Evolutionary conservation across 139 green algal genomes (phyloP), one percentile per base, ranked within the genome.

Genomic region (Haematococcus sp.): DNA sequence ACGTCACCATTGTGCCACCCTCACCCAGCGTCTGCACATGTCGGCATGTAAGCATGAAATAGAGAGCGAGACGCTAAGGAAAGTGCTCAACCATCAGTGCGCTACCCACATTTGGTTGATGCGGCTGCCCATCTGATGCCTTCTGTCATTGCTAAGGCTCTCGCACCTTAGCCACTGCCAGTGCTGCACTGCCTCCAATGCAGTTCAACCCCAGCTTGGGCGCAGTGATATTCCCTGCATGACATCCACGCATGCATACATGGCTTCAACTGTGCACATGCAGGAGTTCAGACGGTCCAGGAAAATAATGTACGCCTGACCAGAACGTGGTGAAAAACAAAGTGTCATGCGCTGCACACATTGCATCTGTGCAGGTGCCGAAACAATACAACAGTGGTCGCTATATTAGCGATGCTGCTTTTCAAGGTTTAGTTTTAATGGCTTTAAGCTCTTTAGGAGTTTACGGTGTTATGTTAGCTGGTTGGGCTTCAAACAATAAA

Each of bases 1-100:
- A 98, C 16, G 88, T 94, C 19, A 98, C 89, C 54, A 97, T 44
- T 4, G 84, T 93, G 44, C 87, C 88, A 23, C 89, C 88, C 5
- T 80, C 33, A 20, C 23, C 22, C 52, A 61, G 52, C 52, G 22
- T 34, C 78, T 89, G 63, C 46, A 63, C 43, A 31, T 25, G 35
- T 34, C 64, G 22, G 4, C 55, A 63, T 11, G 22, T 46, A 17
- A 17, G 23, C 60, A 68, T 49, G 15, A 28, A 15, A 70, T 54
- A n/a, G n/a, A n/a, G n/a, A n/a, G n/a, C n/a, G n/a, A n/a, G n/a
- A n/a, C n/a, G n/a, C n/a, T n/a, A 63, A 31, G 23, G 25, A n/a
- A n/a, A n/a, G n/a, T n/a, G n/a, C n/a, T n/a, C 63, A 13, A n/a
- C 25, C 56, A 64, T 64, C 56, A 64, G 56, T 33, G 56, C 56